Base-by-base conservation (phyloP, 352 stramenopile genomes). In the Phytophthora sojae region DNA sequence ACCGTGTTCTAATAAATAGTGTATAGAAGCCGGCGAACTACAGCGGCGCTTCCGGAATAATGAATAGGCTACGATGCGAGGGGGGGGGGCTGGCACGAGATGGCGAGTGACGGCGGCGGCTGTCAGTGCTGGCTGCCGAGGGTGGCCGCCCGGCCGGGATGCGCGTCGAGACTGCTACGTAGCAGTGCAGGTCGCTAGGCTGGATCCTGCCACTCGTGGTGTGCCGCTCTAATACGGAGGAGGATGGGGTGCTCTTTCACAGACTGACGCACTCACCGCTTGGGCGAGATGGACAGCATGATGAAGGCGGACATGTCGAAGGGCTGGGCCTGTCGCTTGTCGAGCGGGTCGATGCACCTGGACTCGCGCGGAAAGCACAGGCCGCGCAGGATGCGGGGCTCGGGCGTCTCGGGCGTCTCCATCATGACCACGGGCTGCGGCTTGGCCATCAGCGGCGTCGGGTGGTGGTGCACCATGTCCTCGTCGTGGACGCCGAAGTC, bases 221-320 rank as follows among this genome's bases (percentile, higher is more conserved):
- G 42, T 26, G 50, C 59, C 62, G 39, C 60, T 75, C 45, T 67
- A 70, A 61, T 63, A 44, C 29, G 21, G 44, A 30, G 42, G 26
- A 57, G 30, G 39, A 23, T 54, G 49, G 6, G 25, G 29, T 21
- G 25, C 30, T 39, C 44, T 71, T 35, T 42, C 4, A 47, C n/a
- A 30, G 25, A 19, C 19, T 21, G 35, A n/a, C 51, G 15, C 1
- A 12, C 44, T 73, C 62, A 78, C 42, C 61, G 69, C 62, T 73
- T 64, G 15, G 69, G 62, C 32, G 74, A 81, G 51, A 81, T 66
- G 39, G 69, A 76, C 60, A 88, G 69, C 67, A 80, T 73, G 53
- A 80, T 77, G 67, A 88, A 85, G 4, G 78, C 57, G 32, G 67
- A 79, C 71, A 88, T 75, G 71, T 88, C 81, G 61, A 86, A 85